Conservation (phyloP, 2,329 filamentous ascomycete genomes). For the Fusarium sp. region DNA sequence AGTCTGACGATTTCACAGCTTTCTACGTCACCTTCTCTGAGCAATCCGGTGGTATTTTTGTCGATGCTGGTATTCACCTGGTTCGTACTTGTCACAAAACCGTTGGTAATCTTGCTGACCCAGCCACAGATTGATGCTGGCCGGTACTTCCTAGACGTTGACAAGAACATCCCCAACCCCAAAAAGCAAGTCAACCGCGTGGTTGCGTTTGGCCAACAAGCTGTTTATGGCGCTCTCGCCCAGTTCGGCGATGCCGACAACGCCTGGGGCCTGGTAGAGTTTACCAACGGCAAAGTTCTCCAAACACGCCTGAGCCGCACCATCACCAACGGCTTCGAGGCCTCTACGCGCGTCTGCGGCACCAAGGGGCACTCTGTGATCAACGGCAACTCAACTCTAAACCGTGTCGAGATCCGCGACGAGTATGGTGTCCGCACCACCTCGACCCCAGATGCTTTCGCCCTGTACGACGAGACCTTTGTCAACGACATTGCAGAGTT, state of each 20-base stretch:
- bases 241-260: conserved; percentile 50
- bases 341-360: conserved; percentile 51
- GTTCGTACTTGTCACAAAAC: no score
- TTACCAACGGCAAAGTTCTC: conserved; percentile 53
- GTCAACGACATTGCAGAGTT: no score
- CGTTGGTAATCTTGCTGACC: background rate
- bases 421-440: conserved; percentile 23
- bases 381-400: conserved; percentile 38
- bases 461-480: no score
- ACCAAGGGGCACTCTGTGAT: conserved; percentile 51
- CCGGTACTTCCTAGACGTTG: conserved; percentile 46
- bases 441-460: no score
- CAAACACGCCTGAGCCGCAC: conserved; percentile 52
- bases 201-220: conserved; percentile 50
- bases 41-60: no score
- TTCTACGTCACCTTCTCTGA: no score
- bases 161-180: conserved; percentile 45
- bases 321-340: conserved; percentile 53
- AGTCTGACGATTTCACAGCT: no score
- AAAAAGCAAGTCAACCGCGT: conserved; percentile 51
- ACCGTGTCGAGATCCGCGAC: conserved; percentile 27
- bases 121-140: conserved; percentile 42
- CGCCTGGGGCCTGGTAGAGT: conserved; percentile 53
- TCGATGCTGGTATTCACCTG: no score
- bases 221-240: no score